Evolutionary conservation across 768 basidiomycete genomes (phyloP), one percentile per base, ranked within the genome.

Genomic region (Hebeloma cylindrosporum): DNA sequence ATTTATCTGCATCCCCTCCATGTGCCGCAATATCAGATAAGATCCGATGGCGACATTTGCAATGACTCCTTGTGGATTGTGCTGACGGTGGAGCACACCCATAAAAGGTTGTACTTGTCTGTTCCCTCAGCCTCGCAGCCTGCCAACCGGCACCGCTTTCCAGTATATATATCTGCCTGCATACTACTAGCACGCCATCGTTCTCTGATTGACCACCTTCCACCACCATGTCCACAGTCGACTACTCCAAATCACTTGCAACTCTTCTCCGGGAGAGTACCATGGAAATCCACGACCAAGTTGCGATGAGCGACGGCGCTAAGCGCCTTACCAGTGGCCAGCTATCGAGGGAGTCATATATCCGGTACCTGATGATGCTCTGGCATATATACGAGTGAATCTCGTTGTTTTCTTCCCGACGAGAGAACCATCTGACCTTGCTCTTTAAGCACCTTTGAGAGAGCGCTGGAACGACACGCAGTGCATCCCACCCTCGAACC

Each of bases 351-450:
- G 72, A 77, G 31, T 85, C 87, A 58, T 90, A 90, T 60, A 64
- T 81, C 11, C 73, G 76, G 36, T 85, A 80, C 64, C 71, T 88
- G 32, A 82, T 88, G 71, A 80, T 85, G 71, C 76, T 91, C 17
- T 89, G 84, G 80, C 76, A 87, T 54, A 67, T 92, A 20, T 93
- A 91, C 66, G 69, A 79, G 87, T 90, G 54, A 64, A 82, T 67
- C 41, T 7, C 7, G n/a, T 10, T 31, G 7, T 26, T 34, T 23
- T 26, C 33, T 35, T 38, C 20, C 7, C 6, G 18, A 39, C 32
- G 23, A 31, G 28, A n/a, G 40, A 26, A 42, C 28, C 2, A 30
- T 3, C 31, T 32, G 49, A 8, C 30, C 27, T n/a, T 21, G 32
- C 14, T 1, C 1, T 10, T 28, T 33, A 55, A 83, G 83, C 45